Evolutionary conservation across 2,329 filamentous ascomycete genomes (phyloP).

Genomic region (Colletotrichum sp.): DNA sequence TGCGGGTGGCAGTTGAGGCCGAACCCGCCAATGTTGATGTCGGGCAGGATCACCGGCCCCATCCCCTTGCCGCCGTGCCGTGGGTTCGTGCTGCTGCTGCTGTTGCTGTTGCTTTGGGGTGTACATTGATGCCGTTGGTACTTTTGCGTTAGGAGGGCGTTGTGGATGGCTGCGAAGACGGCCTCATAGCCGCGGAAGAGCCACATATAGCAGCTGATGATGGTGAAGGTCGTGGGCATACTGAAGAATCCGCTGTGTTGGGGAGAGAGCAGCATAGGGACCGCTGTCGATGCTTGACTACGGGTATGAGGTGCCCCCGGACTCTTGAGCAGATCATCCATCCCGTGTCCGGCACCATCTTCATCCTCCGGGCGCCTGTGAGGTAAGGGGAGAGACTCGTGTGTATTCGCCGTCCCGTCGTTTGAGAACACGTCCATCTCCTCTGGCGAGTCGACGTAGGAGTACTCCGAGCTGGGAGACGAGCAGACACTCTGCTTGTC

Average conservation of each 20-base stretch:
- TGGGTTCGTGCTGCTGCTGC: neutral
- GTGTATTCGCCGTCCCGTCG: neutral
- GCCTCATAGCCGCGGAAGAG: neutral
- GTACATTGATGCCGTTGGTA: neutral
- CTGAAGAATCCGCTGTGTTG: neutral
- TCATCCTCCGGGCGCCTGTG: neutral
- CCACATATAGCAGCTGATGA: neutral
- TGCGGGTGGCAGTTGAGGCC: neutral
- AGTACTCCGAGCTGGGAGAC: neutral
- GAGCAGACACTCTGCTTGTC: neutral
- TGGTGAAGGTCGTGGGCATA: neutral
- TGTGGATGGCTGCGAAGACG: neutral
- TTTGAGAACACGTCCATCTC: neutral
- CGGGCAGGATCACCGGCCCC: neutral
- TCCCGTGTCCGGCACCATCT: neutral
- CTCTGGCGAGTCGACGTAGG: neutral
- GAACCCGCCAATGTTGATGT: neutral
- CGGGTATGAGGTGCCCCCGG: neutral
- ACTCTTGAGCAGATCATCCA: neutral
- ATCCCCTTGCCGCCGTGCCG: fast-evolving
- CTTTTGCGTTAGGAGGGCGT: neutral
- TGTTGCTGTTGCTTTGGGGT: too few relatives aligned
- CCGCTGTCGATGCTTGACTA: neutral
- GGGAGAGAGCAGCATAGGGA: neutral
- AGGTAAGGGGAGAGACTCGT: neutral